These are phyloP conservation scores for Cetradonia linearis DNA, from an alignment of 495 filamentous ascomycete genomes.

Conservation along the genomic window DNA sequence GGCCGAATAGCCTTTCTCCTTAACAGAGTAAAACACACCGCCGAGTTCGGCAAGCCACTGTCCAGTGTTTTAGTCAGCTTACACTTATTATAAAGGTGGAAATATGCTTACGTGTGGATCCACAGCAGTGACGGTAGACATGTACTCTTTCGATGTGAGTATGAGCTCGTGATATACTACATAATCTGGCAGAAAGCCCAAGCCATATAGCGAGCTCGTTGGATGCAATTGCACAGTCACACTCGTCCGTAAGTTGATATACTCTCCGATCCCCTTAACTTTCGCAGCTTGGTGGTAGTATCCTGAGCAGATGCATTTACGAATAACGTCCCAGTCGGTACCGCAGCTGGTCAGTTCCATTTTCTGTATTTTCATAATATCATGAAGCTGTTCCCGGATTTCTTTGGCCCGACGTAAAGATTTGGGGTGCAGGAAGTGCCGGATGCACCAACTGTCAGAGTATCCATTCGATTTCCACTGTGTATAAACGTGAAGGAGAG, in stretches of 20 bases:
- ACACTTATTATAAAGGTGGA: not conserved
- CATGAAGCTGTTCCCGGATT: conserved; percentile 82
- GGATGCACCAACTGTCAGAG: conserved; percentile 82
- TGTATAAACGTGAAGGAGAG: conserved; percentile 88
- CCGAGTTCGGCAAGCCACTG: conserved; percentile 94
- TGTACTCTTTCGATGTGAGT: conserved; percentile 94
- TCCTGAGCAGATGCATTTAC: conserved; percentile 93
- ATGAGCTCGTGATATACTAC: conserved; percentile 98
- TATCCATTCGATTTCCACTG: conserved; percentile 90
- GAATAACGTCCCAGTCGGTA: conserved; percentile 91
- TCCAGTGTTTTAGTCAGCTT: conserved; percentile 6
- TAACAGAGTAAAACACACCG: conserved; percentile 96
- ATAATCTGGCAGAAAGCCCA: conserved; percentile 90
- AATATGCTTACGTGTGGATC: conserved; percentile 63
- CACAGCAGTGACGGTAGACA: conserved; percentile 93
- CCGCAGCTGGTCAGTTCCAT: conserved; percentile 83
- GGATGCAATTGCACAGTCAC: conserved; percentile 92
- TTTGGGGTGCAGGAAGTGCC: conserved; percentile 90
- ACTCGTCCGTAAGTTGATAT: conserved; percentile 88
- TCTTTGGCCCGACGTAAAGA: conserved; percentile 83
- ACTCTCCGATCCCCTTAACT: conserved; percentile 93
- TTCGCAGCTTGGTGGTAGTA: conserved; percentile 99
- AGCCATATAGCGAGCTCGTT: conserved; percentile 82
- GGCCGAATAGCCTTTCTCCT: conserved; percentile 93
- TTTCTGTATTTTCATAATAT: conserved; percentile 91